phyloP scores from a whole-genome alignment of 352 stramenopile species.

The Pythium brachiatum region DNA sequence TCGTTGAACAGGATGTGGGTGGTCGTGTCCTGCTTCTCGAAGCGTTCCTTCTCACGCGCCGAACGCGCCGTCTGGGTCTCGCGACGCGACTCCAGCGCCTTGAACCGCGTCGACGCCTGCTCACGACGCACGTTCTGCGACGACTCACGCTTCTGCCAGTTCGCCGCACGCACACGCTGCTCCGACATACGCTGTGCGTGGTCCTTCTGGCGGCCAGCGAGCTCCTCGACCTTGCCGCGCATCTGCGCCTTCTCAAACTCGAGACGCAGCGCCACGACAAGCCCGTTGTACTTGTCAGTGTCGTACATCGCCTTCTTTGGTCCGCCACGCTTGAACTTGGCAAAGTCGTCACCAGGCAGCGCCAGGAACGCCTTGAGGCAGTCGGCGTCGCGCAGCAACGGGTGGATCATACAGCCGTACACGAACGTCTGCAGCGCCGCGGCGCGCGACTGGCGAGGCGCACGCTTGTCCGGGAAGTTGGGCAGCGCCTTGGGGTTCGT shows the following conservation, averaged over 20 bases:
- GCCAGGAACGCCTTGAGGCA: constrained; percentile 84
- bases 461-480: constrained; percentile 75
- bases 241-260: constrained; percentile 87
- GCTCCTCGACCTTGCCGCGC: constrained; percentile 68
- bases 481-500: constrained; percentile 81
- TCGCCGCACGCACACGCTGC: constrained; percentile 53
- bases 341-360: constrained; percentile 64
- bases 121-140: constrained; percentile 73
- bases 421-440: constrained; percentile 70
- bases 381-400: constrained; percentile 72
- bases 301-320: constrained; percentile 76
- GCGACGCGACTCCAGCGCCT: constrained; percentile 78
- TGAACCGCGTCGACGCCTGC: constrained; percentile 67
- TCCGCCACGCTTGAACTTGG: constrained; percentile 61
- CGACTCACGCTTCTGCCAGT: constrained; percentile 71
- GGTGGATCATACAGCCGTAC: constrained; percentile 79
- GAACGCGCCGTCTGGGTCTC: constrained; percentile 77
- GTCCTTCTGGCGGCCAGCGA: constrained; percentile 63
- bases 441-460: constrained; percentile 43
- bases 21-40: constrained; percentile 65
- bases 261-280: constrained; percentile 74
- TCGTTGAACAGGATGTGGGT: constrained; percentile 87
- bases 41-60: constrained; percentile 80
- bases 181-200: constrained; percentile 67
- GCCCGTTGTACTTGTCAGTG: constrained; percentile 72